Evolutionary conservation across 202 grass and related monocot genomes (phyloP), one percentile per base, ranked within the genome.

Genomic region (Setaria viridis): DNA sequence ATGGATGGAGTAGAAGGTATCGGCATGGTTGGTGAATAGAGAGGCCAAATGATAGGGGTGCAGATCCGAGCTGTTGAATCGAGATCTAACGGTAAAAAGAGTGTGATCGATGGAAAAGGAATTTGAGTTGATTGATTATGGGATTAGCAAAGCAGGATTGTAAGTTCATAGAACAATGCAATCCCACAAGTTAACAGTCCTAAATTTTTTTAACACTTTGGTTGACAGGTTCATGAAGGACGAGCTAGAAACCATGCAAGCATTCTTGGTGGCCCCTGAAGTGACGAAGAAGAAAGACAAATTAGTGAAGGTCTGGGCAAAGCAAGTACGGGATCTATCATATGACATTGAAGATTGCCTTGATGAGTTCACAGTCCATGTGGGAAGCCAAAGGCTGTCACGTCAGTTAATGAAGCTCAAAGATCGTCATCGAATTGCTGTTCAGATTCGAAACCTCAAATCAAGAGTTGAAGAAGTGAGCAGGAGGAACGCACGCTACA

Each of bases 401-500:
- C 35, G 1, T 0, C 72, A 41, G 35, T 1, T 68, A 48, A 12
- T n/a, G 21, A 85, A 77, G 15, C 50, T 85, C 9, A 77, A 57
- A 68, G 21, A 59, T 9, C 64, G 64, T 41, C 74, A 78, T 10
- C 41, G 53, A 1, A 85, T 78, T 1, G 51, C 74, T 10, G 50
- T 60, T 16, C 63, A 59, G 0, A 78, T 85, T 29, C 63, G 74
- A 4, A 34, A 85, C 13, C 83, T 85, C 2, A 78, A 85, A 85
- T 49, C 53, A 39, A 85, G 83, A 39, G 63, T 78, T 46, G 77
- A 86, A 67, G 69, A 86, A 48, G 84, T 86, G 68, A 80, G 68
- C 9, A 55, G 0, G 0, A 86, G 84, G 47, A 80, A 80, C 11
- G 3, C 4, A 21, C 77, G 77, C 0, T 86, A 86, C 34, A 74